Conservation (phyloP, 768 basidiomycete genomes). For the Chiua virens region DNA sequence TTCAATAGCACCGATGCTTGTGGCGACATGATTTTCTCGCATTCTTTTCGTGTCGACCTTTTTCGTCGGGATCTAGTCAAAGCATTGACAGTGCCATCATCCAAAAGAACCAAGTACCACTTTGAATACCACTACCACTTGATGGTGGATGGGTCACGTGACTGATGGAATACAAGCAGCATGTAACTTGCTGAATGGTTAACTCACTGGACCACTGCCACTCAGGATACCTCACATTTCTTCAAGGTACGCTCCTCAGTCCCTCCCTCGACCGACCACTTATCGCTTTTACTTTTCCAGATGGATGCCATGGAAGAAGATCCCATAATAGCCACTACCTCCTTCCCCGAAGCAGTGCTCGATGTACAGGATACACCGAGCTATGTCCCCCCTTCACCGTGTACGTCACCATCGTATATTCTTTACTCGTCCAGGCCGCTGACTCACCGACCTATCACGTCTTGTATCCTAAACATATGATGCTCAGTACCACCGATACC, state of each 20-base stretch:
- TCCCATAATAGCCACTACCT: slow-evolving; percentile 25
- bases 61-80: too few relatives aligned
- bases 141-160: slow-evolving; percentile 19
- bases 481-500: slow-evolving; percentile 25
- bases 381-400: slow-evolving; percentile 13
- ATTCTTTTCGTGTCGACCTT: not conserved
- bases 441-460: not conserved
- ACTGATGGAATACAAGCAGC: not conserved
- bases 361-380: slow-evolving; percentile 18
- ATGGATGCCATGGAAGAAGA: slow-evolving; percentile 38
- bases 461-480: not conserved
- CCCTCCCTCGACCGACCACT: not conserved
- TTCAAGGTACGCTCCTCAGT: slow-evolving; percentile 3
- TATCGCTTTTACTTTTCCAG: slow-evolving; percentile 5
- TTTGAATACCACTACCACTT: not conserved
- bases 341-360: slow-evolving; percentile 19
- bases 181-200: slow-evolving; percentile 5
- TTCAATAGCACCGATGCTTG: too few relatives aligned
- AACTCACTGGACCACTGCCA: slow-evolving; percentile 15
- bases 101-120: too few relatives aligned
- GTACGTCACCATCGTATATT: slow-evolving; percentile 16
- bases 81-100: too few relatives aligned
- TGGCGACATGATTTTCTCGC: not conserved
- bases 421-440: slow-evolving; percentile 5
- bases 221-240: slow-evolving; percentile 21